Percentiles rank a stretch among this genome's conserved stretches.
Conservation (phyloP, 2,329 filamentous ascomycete genomes). For the Fusarium chaquense region DNA sequence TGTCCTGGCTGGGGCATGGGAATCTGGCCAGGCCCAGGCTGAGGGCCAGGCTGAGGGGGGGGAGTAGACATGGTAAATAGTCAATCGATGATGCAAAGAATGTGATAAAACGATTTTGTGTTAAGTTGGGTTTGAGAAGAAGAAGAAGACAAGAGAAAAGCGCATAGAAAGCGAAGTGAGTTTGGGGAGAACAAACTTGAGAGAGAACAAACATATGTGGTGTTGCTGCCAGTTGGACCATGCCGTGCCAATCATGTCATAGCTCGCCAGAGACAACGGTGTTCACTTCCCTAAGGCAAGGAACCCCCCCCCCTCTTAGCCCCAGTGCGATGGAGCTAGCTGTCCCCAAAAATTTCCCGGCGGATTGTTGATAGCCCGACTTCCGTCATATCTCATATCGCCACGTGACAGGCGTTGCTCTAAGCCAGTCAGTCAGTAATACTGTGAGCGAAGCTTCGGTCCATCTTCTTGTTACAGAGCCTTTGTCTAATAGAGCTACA, state of each 20-base stretch:
- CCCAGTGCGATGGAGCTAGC: neutral
- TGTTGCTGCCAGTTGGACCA: slow-evolving; percentile 42
- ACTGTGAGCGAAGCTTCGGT: neutral
- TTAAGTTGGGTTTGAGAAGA: slow-evolving; percentile 24
- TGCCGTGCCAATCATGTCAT: slow-evolving; percentile 45
- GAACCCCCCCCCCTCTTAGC: neutral
- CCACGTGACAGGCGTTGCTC: slow-evolving; percentile 36
- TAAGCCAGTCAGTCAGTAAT: neutral
- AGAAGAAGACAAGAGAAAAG: slow-evolving; percentile 13
- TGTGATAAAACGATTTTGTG: slow-evolving; percentile 25
- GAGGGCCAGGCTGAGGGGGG: slow-evolving; percentile 46
- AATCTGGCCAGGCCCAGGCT: slow-evolving; percentile 47
- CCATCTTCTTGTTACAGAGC: neutral
- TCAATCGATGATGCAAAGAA: slow-evolving; percentile 22
- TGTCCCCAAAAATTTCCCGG: slow-evolving; percentile 31
- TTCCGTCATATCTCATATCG: slow-evolving; percentile 26
- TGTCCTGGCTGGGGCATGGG: slow-evolving; percentile 56
- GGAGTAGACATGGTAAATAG: slow-evolving; percentile 48
- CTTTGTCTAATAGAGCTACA: slow-evolving; percentile 8
- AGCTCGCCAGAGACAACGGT: slow-evolving; percentile 51
- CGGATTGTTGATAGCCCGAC: slow-evolving; percentile 51
- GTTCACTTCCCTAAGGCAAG: slow-evolving; percentile 51
- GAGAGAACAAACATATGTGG: slow-evolving; percentile 34
- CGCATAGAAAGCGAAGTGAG: slow-evolving; percentile 26
- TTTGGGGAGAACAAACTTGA: slow-evolving; percentile 1